Base-by-base conservation (phyloP, 257 asterid genomes). In the Thymus mandschuricus region DNA sequence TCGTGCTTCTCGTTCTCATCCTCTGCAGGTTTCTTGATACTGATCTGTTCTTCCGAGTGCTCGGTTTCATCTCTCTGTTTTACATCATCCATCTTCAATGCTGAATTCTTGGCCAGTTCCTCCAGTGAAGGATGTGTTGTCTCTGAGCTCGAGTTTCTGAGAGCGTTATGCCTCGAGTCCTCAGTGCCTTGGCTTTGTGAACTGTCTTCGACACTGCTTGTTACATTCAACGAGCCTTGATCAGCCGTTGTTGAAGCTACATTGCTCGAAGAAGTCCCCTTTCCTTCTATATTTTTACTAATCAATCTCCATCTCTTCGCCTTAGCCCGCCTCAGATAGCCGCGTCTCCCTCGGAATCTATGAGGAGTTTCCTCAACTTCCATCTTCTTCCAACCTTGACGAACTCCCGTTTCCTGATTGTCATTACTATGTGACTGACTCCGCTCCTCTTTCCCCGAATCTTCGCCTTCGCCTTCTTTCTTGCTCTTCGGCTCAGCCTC, bases 281-380 rank as follows among this genome's bases (percentile, higher is more conserved):
- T 72, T 51, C 38, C 73, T 46, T 70, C 70, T 66, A 31, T 54
- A 43, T 46, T 71, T 60, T 55, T 75, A 61, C 65, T 50, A 51
- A 69, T 63, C 41, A 45, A 67, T 51, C 79, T 77, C 85, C 64
- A 66, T 78, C 86, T 79, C 75, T 79, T 88, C 55, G 82, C 83
- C 68, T 70, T 79, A 30, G 72, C 21, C 73, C 68, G 82, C 64
- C 76, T 83, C 72, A 68, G 60, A 50, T 74, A 57, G 29, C 75
- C 44, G 8, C 4, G 63, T 45, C 69, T 78, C 44, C 78, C 78
- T 44, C 73, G 67, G 31, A 59, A 50, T 62, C 70, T 69, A 40
- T 41, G 72, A 34, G 66, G 27, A 56, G 73, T 71, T 55, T 71
- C 68, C 41, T 64, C 77, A 72, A 35, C 38, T 69, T 81, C 89